Base-by-base conservation (phyloP, 352 stramenopile genomes). In the Pythium plurisporium region DNA sequence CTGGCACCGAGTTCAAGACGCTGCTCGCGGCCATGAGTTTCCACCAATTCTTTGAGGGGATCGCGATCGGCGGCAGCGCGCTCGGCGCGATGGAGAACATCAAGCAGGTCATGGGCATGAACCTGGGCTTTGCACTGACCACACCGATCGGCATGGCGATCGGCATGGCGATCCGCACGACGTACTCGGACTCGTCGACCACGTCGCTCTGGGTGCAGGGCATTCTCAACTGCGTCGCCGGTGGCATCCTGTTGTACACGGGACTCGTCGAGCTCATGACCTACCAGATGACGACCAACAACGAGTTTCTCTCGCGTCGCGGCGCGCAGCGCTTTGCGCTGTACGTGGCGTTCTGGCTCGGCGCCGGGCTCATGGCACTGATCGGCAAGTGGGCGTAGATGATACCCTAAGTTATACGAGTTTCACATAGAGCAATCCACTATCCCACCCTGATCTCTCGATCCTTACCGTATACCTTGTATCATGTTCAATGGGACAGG, bases 41-140 rank as follows among this genome's bases (percentile, higher is more conserved):
- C 66, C 77, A 89, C 56, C 81, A 89, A 61, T 88, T 91, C 60
- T 89, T 89, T 58, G 75, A 88, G 31, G 79, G 76, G 58, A 70
- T 89, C 40, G 73, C 79, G 9, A 70, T 91, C 31, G 67, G 79
- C 36, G 70, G 62, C 38, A 76, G 59, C 43, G 70, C 75, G 11
- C 41, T 86, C 19, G 58, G 58, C 12, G 71, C 73, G 1, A 64
- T 86, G 30, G 59, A 78, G 45, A 70, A 38, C 19, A 55, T 70
- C 38, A 51, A 59, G 8, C 85, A 73, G 17, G 62, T 85, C 0
- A 56, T 87, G 15, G 47, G 72, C 34, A 64, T 87, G 22, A 77
- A 70, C 51, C 62, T 84, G 5, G 64, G 65, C 15, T 91, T 86
- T 54, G 61, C 73, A 1, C 41, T 86, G 26, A 87, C 79, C 37